phyloP scores from a whole-genome alignment of 2,329 filamentous ascomycete genomes.

The Paecilomyces variotii region DNA sequence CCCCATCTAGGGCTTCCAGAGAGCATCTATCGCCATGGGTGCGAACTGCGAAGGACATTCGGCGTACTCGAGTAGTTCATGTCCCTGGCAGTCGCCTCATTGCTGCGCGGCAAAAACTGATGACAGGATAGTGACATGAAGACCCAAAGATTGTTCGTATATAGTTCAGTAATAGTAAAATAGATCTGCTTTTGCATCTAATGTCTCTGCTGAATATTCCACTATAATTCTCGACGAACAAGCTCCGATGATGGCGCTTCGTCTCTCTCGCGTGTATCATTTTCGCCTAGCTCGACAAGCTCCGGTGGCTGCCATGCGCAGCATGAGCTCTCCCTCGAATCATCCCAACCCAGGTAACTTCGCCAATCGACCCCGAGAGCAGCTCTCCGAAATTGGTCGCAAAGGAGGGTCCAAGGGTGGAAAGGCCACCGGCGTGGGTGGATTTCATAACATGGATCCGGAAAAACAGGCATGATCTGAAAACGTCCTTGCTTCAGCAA shows the following conservation, averaged over 20 bases:
- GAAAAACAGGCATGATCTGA: constrained; percentile 18
- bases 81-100: constrained; percentile 3
- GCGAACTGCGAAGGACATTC: background rate
- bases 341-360: constrained; percentile 29
- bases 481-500: background rate
- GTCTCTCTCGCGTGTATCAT: background rate
- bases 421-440: constrained; percentile 16
- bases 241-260: background rate
- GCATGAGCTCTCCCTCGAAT: background rate
- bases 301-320: background rate
- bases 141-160: background rate
- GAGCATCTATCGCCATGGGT: background rate
- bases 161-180: background rate
- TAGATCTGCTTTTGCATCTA: background rate
- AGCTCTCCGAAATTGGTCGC: constrained; percentile 16
- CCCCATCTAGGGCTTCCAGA: background rate
- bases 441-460: constrained; percentile 20
- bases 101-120: background rate
- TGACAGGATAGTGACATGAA: background rate
- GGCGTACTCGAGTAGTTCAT: background rate
- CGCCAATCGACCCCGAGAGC: constrained; percentile 20
- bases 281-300: background rate
- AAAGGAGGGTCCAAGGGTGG: constrained; percentile 21
- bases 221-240: background rate
- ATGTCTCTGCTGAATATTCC: background rate